Conservation (phyloP, 2,329 filamentous ascomycete species). For the Hymenoscyphus fructigenus region DNA sequence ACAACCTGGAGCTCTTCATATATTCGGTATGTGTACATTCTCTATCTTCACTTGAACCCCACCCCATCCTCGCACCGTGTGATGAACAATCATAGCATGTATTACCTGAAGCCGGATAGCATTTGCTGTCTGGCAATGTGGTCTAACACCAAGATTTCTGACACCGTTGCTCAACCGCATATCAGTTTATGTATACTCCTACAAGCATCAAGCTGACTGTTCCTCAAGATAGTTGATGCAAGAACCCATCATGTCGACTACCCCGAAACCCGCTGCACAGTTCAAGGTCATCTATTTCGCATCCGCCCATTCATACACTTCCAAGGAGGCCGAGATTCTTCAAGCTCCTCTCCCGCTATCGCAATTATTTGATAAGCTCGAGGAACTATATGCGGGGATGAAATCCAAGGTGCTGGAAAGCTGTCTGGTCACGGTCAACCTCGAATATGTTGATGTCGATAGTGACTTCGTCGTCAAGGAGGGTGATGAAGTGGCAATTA, state of each 20-base stretch:
- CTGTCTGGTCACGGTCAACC: conserved; percentile 76
- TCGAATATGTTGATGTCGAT: conserved; percentile 74
- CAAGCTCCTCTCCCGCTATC: conserved; percentile 68
- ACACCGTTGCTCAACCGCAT: conserved; percentile 32
- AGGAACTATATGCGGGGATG: conserved; percentile 70
- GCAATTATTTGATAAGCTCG: conserved; percentile 65
- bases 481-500: conserved; percentile 83
- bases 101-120: conserved; percentile 40
- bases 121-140: conserved; percentile 53
- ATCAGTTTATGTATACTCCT: background rate
- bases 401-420: conserved; percentile 65
- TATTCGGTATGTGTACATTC: background rate
- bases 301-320: conserved; percentile 67
- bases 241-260: conserved; percentile 17
- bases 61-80: conserved; percentile 18
- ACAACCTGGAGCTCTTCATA: background rate
- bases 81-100: conserved; percentile 44
- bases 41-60: background rate
- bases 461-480: conserved; percentile 57
- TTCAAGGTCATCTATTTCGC: conserved; percentile 86
- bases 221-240: background rate
- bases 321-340: conserved; percentile 64
- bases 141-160: conserved; percentile 72
- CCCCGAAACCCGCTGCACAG: conserved; percentile 24
- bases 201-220: background rate